Evolutionary conservation across 495 filamentous ascomycete species (phyloP), one percentile per base, ranked within the genome.

Genomic region (Neurospora tetraspora): DNA sequence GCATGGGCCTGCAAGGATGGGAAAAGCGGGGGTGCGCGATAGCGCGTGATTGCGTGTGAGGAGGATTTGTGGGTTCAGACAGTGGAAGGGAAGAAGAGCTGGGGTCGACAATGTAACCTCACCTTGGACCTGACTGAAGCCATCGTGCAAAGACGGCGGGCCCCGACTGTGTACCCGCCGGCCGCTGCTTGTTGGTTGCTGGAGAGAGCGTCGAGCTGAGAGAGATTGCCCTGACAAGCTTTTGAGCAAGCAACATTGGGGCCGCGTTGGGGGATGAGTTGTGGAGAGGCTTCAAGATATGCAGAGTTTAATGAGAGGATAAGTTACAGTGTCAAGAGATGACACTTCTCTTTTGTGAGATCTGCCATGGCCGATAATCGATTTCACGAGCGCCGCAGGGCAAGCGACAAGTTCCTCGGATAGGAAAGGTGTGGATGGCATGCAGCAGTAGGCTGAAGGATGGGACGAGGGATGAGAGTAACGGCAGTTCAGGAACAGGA

Each of bases 1-100:
- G 73, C 72, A 72, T 76, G 76, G 72, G 74, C 69, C 69, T 12
- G 59, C 74, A 76, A 77, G 77, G 80, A 76, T 73, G 65, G n/a
- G 37, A 71, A 75, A 80, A 79, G 77, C 77, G 80, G 80, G 79
- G 78, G 74, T 77, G 74, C 61, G 53, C 75, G 74, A 78, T 80
- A 80, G 80, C 76, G 80, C 76, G 80, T 81, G 79, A 80, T 80
- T 80, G 80, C 76, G 74, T 38, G 27, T 74, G 72, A 71, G 76
- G 73, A 79, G 76, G 77, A 80, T 78, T 79, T 73, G 71, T 73
- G 70, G 71, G 77, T 74, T 76, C 76, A 76, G 53, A 61, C 27
- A 65, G 53, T 61, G 53, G 53, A 18, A 61, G 53, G 53, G 53
- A 59, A 53, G 53, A 65, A 65, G 27, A 65, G 18, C 53, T 18